Percentiles rank a stretch among this genome's conserved stretches.
Evolutionary conservation across 2,329 filamentous ascomycete genomes (phyloP).

Genomic region (Neofusicoccum cordaticola): DNA sequence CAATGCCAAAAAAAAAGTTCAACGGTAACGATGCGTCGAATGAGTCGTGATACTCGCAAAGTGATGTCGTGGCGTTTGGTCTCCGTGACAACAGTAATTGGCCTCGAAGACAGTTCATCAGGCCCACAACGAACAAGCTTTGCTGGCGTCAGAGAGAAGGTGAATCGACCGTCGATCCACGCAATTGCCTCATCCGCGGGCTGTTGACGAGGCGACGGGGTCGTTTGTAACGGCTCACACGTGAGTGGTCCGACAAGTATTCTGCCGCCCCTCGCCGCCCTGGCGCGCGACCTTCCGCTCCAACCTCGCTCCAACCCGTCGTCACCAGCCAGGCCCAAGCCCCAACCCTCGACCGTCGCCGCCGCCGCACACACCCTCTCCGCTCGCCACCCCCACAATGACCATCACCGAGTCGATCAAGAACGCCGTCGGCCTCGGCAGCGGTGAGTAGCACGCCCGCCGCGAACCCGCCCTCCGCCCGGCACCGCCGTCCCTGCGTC

Average conservation of each 20-base stretch:
- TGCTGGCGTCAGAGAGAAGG: too few relatives aligned
- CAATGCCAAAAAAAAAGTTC: not conserved
- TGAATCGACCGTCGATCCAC: too few relatives aligned
- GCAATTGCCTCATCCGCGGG: too few relatives aligned
- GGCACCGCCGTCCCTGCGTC: not conserved
- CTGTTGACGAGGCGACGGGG: too few relatives aligned
- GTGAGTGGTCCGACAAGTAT: too few relatives aligned
- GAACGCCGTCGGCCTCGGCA: constrained; percentile 46
- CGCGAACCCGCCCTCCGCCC: not conserved
- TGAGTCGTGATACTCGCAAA: too few relatives aligned
- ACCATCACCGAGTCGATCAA: constrained; percentile 46
- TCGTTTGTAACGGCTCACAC: too few relatives aligned
- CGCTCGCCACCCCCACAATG: constrained; percentile 25
- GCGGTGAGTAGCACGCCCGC: constrained; percentile 22
- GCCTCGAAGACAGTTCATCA: too few relatives aligned
- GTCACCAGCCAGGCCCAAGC: not conserved
- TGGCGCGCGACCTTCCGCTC: not conserved
- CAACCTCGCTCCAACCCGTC: not conserved
- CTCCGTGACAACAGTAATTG: not conserved
- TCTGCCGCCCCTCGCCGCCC: too few relatives aligned
- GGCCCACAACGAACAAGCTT: too few relatives aligned
- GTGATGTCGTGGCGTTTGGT: not conserved
- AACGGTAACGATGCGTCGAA: not conserved
- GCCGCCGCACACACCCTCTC: not conserved
- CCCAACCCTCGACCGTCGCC: not conserved